Evolutionary conservation across 805 yeast species (phyloP).

Genomic region (Schwanniomyces occidentalis): DNA sequence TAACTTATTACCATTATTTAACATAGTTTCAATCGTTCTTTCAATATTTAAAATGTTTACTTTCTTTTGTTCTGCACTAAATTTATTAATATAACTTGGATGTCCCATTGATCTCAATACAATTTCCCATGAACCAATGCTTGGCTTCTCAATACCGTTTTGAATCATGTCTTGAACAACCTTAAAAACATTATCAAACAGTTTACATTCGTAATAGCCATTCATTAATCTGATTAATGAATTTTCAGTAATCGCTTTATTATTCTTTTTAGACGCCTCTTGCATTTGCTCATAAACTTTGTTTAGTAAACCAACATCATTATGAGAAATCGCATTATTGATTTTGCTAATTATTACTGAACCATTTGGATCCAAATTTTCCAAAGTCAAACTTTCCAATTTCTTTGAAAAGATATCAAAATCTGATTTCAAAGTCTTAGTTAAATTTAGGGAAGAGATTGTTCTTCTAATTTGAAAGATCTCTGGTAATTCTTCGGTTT

Average conservation of each 20-base stretch:
- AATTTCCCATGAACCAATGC: conserved; percentile 57
- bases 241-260: conserved; percentile 36
- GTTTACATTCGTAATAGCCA: conserved; percentile 38
- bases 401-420: conserved; percentile 7
- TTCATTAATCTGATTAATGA: conserved; percentile 48
- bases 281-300: conserved; percentile 24
- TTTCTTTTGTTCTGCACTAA: conserved; percentile 31
- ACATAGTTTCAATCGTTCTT: conserved; percentile 30
- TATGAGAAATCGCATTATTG: conserved; percentile 17
- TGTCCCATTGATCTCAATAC: conserved; percentile 51
- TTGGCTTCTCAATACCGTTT: conserved; percentile 38
- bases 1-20: conserved; percentile 31
- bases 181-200: conserved; percentile 36
- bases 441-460: conserved; percentile 10
- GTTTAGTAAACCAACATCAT: conserved; percentile 19
- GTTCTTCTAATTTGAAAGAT: conserved; percentile 15
- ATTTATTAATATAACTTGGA: conserved; percentile 22
- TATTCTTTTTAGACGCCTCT: conserved; percentile 21
- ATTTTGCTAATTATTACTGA: conserved; percentile 20
- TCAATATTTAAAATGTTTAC: conserved; percentile 22
- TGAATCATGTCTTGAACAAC: conserved; percentile 52
- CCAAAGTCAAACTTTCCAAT: conserved; percentile 13
- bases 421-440: conserved; percentile 3
- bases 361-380: conserved; percentile 37
- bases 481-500: conserved; percentile 22